These are phyloP conservation scores for Hysterangium stoloniferum DNA, from an alignment of 768 basidiomycete species.

Conservation along the genomic window DNA sequence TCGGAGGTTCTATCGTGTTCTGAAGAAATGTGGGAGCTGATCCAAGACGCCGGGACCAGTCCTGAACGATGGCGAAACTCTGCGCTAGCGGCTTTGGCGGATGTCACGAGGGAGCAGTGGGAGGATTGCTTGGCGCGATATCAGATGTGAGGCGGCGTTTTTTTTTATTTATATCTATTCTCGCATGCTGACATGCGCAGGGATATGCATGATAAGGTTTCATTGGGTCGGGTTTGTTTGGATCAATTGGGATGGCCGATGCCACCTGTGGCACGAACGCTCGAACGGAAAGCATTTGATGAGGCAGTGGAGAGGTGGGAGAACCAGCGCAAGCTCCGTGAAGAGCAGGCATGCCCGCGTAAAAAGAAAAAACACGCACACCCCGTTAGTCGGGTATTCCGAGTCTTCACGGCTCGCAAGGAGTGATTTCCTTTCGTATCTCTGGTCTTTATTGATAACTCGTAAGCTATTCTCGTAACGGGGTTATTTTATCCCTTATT, in stretches of 20 bases:
- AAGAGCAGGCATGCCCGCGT: too few species aligned
- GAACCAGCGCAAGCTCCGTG: too few species aligned
- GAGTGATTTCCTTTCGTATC: neutral
- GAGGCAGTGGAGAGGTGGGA: conserved; percentile 52
- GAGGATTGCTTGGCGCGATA: conserved; percentile 50
- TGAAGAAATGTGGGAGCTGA: conserved; percentile 79
- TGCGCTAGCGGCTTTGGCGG: conserved; percentile 28
- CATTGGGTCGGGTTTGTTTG: conserved; percentile 35
- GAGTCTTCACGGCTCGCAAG: neutral
- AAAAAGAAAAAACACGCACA: neutral
- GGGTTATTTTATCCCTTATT: neutral
- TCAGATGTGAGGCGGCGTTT: conserved; percentile 42
- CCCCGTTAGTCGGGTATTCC: neutral
- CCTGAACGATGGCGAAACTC: conserved; percentile 12
- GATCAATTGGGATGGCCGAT: conserved; percentile 44
- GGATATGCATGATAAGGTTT: conserved; percentile 59
- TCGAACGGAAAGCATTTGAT: conserved; percentile 50
- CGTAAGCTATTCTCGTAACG: neutral
- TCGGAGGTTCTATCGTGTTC: conserved; percentile 63
- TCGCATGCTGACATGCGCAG: conserved; percentile 24
- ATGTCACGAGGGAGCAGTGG: conserved; percentile 54
- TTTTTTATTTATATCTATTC: conserved; percentile 5
- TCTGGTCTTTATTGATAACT: neutral
- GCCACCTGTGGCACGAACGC: conserved; percentile 29
- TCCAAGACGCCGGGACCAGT: conserved; percentile 40